These are phyloP conservation scores for Tetrastigma voinierianum DNA, from an alignment of 164 flowering plant species.

Conservation along the genomic window DNA sequence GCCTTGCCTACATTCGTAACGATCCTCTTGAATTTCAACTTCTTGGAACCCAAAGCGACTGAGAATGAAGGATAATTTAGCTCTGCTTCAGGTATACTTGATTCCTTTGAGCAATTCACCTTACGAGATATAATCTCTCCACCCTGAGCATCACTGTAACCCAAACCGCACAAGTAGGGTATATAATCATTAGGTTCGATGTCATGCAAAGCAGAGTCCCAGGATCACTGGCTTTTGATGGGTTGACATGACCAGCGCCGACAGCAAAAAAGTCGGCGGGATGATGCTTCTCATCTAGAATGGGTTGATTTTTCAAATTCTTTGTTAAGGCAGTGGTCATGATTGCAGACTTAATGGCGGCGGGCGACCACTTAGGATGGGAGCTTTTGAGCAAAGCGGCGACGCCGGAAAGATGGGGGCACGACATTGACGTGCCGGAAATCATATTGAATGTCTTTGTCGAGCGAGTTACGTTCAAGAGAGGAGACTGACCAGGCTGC, in stretches of 20 bases:
- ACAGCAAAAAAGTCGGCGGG: constrained; percentile 38
- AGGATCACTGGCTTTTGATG: constrained; percentile 45
- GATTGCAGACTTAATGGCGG: constrained; percentile 56
- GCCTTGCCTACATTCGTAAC: constrained; percentile 43
- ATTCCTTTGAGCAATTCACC: constrained; percentile 23
- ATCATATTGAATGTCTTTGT: constrained; percentile 29
- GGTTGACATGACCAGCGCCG: constrained; percentile 64
- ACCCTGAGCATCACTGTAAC: constrained; percentile 32
- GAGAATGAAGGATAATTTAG: constrained; percentile 57
- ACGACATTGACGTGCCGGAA: constrained; percentile 63
- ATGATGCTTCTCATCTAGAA: constrained; percentile 23
- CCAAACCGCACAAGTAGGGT: constrained; percentile 50
- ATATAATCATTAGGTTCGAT: constrained; percentile 44
- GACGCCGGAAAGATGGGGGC: constrained; percentile 59
- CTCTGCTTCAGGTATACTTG: constrained; percentile 30
- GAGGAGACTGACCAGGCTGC: constrained; percentile 56
- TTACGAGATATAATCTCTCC: constrained; percentile 15
- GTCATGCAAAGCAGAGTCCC: constrained; percentile 60
- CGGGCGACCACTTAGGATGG: constrained; percentile 65
- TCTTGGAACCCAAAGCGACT: constrained; percentile 13
- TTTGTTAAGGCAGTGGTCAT: constrained; percentile 48
- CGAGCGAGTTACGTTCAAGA: constrained; percentile 17
- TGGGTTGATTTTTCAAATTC: constrained; percentile 29
- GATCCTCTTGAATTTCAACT: constrained; percentile 29
- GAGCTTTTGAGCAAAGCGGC: constrained; percentile 52